phyloP scores from a whole-genome alignment of 306 rosid species.

The Gillenia trifoliata region DNA sequence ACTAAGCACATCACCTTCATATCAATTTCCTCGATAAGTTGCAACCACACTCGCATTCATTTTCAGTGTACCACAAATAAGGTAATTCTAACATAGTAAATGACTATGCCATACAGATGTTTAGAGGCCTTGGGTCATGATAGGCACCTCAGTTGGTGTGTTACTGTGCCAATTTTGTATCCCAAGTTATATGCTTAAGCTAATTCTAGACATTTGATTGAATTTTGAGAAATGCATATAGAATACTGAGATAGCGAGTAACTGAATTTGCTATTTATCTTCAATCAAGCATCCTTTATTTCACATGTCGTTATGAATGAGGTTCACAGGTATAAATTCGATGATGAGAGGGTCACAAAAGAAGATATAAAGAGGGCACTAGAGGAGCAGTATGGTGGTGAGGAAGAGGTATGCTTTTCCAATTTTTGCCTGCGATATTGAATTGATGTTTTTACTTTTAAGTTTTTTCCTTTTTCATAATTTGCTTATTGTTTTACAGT shows the following conservation, averaged over 20 bases:
- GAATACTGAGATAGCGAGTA: neutral
- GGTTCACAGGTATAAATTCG: slow-evolving; percentile 79
- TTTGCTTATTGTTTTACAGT: slow-evolving; percentile 40
- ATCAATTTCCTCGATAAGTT: neutral
- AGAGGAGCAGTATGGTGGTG: slow-evolving; percentile 99
- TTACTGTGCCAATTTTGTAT: neutral
- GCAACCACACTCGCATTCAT: neutral
- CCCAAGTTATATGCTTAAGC: neutral
- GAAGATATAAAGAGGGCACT: slow-evolving; percentile 89
- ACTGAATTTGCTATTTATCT: neutral
- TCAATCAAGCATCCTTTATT: neutral
- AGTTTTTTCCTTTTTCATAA: slow-evolving; percentile 1
- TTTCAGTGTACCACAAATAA: neutral
- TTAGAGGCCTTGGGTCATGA: neutral
- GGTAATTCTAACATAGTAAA: neutral
- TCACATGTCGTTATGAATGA: neutral
- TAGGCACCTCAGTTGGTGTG: neutral
- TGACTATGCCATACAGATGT: neutral
- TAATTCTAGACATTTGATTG: neutral
- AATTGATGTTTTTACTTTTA: neutral
- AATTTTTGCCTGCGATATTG: slow-evolving; percentile 7
- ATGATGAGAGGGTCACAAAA: slow-evolving; percentile 95
- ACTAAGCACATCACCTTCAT: neutral
- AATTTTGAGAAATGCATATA: neutral
- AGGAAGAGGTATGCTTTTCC: slow-evolving; percentile 75